phyloP scores from a whole-genome alignment of 257 asterid genomes.

The Echites panduratus region DNA sequence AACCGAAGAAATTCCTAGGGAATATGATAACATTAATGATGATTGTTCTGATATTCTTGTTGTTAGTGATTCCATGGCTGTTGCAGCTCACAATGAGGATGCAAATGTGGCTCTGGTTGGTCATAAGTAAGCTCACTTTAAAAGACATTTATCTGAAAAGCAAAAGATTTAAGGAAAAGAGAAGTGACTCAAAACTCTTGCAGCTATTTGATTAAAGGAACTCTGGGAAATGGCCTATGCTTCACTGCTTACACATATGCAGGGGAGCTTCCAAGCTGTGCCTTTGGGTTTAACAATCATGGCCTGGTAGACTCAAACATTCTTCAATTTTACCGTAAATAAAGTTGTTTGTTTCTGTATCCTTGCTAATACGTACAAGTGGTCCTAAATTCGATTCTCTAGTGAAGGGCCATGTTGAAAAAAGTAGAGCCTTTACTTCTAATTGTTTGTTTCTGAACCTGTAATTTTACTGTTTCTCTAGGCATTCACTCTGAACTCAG shows the following conservation, averaged over 20 bases:
- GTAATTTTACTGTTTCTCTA: slow-evolving; percentile 14
- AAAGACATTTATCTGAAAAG: too few species aligned
- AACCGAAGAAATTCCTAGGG: slow-evolving; percentile 17
- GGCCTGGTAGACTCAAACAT: slow-evolving; percentile 52
- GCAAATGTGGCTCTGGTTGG: slow-evolving; percentile 83
- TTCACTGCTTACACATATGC: slow-evolving; percentile 92
- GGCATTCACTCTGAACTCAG: slow-evolving; percentile 86
- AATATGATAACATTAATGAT: slow-evolving; percentile 26
- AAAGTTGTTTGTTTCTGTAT: too few species aligned
- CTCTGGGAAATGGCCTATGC: slow-evolving; percentile 36
- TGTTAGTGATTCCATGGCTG: slow-evolving; percentile 62
- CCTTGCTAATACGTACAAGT: too few species aligned
- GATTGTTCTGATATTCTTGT: slow-evolving; percentile 81
- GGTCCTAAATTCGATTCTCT: too few species aligned
- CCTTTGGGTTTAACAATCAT: slow-evolving; percentile 72
- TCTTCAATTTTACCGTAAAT: too few species aligned
- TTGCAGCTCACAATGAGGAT: slow-evolving; percentile 91
- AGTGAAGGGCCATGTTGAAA: too few species aligned
- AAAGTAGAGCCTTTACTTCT: too few species aligned
- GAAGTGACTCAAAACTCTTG: neutral
- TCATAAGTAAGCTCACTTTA: slow-evolving; percentile 44
- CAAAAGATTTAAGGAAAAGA: too few species aligned
- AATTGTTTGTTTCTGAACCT: neutral
- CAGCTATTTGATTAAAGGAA: slow-evolving; percentile 45
- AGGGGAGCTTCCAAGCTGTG: slow-evolving; percentile 96